A percentile compares a stretch with the other conserved stretches of the same genome.
These are phyloP conservation scores for Elsinoe perseae DNA, from an alignment of 2,329 filamentous ascomycete genomes.

Conservation along the genomic window DNA sequence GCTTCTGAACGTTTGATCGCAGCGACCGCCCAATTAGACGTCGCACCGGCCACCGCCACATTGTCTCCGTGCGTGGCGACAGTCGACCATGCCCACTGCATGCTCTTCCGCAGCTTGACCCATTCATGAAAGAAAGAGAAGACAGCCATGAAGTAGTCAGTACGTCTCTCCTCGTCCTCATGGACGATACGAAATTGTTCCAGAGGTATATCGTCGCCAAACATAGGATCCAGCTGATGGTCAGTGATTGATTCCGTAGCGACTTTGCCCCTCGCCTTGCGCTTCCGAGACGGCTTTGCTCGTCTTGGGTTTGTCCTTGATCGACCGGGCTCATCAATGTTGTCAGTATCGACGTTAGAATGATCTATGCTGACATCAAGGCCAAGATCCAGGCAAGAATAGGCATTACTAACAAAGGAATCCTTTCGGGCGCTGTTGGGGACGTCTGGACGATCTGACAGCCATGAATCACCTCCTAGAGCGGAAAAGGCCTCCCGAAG, in stretches of 20 bases:
- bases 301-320: neutral
- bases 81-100: neutral
- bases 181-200: neutral
- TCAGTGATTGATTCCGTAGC: neutral
- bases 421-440: neutral
- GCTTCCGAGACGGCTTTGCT: neutral
- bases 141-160: neutral
- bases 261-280: neutral
- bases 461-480: neutral
- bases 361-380: neutral
- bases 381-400: neutral
- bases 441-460: neutral
- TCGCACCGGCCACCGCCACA: neutral
- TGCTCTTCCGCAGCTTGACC: neutral
- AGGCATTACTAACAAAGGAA: neutral
- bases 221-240: neutral
- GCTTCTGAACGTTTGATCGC: neutral
- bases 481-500: neutral
- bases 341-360: neutral
- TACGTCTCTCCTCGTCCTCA: neutral
- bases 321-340: neutral
- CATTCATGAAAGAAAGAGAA: constrained; percentile 1
- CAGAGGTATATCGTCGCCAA: neutral
- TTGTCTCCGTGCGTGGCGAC: neutral
- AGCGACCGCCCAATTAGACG: neutral